A percentile compares a stretch with the other conserved stretches of the same genome.
Conservation (phyloP, 2,329 filamentous ascomycete genomes). For the Hymenoscyphus albidus region DNA sequence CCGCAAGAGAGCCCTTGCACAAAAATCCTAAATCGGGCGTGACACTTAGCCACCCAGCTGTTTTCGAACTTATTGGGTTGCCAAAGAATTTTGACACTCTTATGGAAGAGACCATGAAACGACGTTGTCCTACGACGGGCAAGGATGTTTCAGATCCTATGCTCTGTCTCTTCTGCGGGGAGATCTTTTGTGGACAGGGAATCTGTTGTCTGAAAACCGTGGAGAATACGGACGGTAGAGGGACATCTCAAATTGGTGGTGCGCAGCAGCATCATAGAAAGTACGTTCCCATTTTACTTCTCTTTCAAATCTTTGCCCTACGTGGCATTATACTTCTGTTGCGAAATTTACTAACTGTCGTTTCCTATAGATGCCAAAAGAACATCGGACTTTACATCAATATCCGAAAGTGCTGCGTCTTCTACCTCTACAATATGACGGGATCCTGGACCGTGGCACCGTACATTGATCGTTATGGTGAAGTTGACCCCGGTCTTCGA, state of each 20-base stretch:
- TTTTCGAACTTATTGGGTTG: slow-evolving; percentile 89
- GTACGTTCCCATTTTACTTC: slow-evolving; percentile 49
- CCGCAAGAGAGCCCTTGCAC: neutral
- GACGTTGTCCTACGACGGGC: slow-evolving; percentile 81
- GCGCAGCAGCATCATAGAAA: slow-evolving; percentile 86
- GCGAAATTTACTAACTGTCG: slow-evolving; percentile 27
- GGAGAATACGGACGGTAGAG: slow-evolving; percentile 35
- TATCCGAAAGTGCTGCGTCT: slow-evolving; percentile 89
- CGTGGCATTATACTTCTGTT: slow-evolving; percentile 8
- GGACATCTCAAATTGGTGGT: slow-evolving; percentile 61
- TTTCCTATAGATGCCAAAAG: slow-evolving; percentile 66
- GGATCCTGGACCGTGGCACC: slow-evolving; percentile 85
- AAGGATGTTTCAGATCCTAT: slow-evolving; percentile 89
- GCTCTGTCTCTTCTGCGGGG: slow-evolving; percentile 90
- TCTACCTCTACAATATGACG: slow-evolving; percentile 77
- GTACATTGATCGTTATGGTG: slow-evolving; percentile 93
- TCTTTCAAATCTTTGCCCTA: neutral
- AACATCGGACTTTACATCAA: slow-evolving; percentile 94
- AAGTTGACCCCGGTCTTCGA: slow-evolving; percentile 86
- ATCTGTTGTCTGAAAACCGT: slow-evolving; percentile 76
- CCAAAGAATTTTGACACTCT: slow-evolving; percentile 89
- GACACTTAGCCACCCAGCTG: slow-evolving; percentile 71
- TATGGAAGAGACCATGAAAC: slow-evolving; percentile 84
- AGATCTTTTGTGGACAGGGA: slow-evolving; percentile 93
- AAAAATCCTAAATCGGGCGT: neutral